phyloP scores from a whole-genome alignment of 805 yeast species.

The Monosporozyma yasuniensis region DNA sequence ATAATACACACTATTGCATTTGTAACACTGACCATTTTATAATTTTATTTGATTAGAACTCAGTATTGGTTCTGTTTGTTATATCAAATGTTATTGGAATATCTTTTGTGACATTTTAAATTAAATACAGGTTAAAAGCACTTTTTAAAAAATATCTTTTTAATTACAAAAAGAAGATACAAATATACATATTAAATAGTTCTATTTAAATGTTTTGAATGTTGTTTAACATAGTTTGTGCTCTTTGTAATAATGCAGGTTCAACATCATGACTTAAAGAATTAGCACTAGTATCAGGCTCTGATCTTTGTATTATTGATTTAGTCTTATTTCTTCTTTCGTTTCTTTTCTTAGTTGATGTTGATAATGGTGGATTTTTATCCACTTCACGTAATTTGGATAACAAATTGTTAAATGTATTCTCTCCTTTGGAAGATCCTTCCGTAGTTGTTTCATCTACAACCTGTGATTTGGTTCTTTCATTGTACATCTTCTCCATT shows the following conservation, averaged over 20 bases:
- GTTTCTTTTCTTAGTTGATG: not conserved
- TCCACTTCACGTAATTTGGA: slow-evolving; percentile 22
- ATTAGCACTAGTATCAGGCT: not conserved
- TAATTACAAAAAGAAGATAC: not conserved
- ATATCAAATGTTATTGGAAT: too few relatives aligned
- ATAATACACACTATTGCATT: not conserved
- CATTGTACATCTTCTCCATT: slow-evolving; percentile 55
- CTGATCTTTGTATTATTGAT: not conserved
- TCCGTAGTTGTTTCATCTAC: not conserved
- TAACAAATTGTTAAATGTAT: slow-evolving; percentile 20
- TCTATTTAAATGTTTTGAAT: slow-evolving; percentile 19
- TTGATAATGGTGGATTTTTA: slow-evolving; percentile 3
- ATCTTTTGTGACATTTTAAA: too few relatives aligned
- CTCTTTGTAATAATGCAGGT: slow-evolving; percentile 15
- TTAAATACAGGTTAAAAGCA: too few relatives aligned
- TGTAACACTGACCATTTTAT: not conserved
- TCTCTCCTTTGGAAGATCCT: not conserved
- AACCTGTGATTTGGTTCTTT: slow-evolving; percentile 17
- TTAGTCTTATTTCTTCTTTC: not conserved
- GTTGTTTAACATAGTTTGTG: slow-evolving; percentile 24
- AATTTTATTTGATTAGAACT: too few relatives aligned
- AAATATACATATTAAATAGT: not conserved
- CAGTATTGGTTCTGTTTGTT: too few relatives aligned
- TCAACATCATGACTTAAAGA: slow-evolving; percentile 1
- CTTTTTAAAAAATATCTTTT: too few relatives aligned